Evolutionary conservation across 2,329 filamentous ascomycete genomes (phyloP).

Genomic region (Exserohilum turcica): DNA sequence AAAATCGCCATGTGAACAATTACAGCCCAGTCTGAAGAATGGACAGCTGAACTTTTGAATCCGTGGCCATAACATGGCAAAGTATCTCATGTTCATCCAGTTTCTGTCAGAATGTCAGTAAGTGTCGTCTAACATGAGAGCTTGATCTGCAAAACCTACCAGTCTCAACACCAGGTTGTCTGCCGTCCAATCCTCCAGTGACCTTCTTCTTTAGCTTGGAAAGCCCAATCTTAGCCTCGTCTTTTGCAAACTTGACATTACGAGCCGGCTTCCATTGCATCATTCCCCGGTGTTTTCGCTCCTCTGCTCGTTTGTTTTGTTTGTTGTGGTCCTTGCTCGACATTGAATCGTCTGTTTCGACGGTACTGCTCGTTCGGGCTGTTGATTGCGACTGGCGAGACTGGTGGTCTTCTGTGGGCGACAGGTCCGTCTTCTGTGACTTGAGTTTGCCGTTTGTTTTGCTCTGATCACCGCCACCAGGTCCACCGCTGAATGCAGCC

Average conservation of each 20-base stretch:
- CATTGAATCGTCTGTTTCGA: conserved; percentile 20
- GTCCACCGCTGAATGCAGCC: conserved; percentile 27
- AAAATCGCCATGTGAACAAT: no score
- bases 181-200: conserved; percentile 71
- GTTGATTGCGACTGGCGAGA: conserved; percentile 36
- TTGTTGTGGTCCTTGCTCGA: conserved; percentile 65
- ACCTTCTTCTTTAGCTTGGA: conserved; percentile 77
- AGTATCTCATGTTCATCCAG: conserved; percentile 12
- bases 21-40: background rate
- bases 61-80: background rate
- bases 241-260: conserved; percentile 83
- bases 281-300: conserved; percentile 83
- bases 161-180: conserved; percentile 88
- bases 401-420: conserved; percentile 21
- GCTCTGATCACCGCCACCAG: conserved; percentile 17
- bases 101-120: conserved; percentile 31
- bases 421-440: conserved; percentile 38
- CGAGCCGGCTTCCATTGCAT: conserved; percentile 96
- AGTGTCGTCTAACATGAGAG: conserved; percentile 6
- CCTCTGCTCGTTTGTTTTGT: conserved; percentile 71
- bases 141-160: conserved; percentile 33
- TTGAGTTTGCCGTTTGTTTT: conserved; percentile 27
- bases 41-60: background rate
- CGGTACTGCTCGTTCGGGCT: conserved; percentile 34
- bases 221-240: conserved; percentile 80